Conservation (phyloP, 257 asterid species). For the Buddleja alternifolia region DNA sequence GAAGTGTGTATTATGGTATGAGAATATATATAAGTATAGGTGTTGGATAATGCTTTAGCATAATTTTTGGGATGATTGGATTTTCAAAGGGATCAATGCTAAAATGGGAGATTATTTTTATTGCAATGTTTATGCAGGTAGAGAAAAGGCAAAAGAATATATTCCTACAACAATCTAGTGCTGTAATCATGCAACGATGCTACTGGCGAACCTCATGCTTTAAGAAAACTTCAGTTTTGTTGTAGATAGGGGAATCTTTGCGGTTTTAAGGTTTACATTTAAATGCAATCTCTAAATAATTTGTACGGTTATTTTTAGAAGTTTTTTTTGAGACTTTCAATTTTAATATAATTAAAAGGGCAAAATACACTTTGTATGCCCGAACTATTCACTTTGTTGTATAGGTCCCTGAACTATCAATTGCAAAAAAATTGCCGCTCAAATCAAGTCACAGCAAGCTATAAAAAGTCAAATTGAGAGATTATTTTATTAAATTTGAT, state of each 20-base stretch:
- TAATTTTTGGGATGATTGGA: constrained; percentile 11
- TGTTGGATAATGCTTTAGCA: constrained; percentile 28
- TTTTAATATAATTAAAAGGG: no score
- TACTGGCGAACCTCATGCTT: not conserved
- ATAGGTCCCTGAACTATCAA: no score
- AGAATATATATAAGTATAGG: not conserved
- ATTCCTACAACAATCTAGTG: constrained; percentile 30
- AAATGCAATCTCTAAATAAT: not conserved
- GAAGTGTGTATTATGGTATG: not conserved
- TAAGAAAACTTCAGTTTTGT: not conserved
- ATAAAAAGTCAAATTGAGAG: no score
- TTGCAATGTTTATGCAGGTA: not conserved
- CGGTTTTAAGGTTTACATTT: not conserved
- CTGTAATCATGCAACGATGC: constrained; percentile 20
- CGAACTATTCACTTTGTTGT: no score
- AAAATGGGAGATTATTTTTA: constrained; percentile 15
- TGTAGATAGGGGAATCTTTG: not conserved
- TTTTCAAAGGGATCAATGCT: constrained; percentile 17
- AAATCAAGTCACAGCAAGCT: no score
- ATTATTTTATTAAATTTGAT: no score
- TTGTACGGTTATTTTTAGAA: no score
- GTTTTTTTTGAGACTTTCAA: no score
- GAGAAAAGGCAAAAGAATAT: constrained; percentile 33
- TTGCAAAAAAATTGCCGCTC: no score
- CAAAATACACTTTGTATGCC: no score